phyloP scores from a whole-genome alignment of 2,329 filamentous ascomycete species.

The Aspergillus vadensis region DNA sequence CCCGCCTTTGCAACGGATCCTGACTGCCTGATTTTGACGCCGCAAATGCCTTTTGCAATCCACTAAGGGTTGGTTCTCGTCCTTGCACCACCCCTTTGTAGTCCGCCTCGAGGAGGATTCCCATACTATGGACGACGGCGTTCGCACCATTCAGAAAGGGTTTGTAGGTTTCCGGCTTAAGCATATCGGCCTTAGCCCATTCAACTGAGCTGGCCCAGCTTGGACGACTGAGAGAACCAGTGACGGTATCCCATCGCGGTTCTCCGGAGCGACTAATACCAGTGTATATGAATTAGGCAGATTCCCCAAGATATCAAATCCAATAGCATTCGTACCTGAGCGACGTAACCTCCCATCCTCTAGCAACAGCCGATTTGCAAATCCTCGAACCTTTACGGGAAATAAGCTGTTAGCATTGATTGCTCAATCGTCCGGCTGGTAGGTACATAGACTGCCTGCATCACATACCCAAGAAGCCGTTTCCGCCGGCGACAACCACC shows the following conservation, averaged over 20 bases:
- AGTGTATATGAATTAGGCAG: constrained; percentile 5
- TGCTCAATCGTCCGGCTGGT: neutral
- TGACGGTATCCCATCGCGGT: constrained; percentile 79
- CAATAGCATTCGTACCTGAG: constrained; percentile 67
- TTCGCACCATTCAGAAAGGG: constrained; percentile 74
- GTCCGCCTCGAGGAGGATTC: constrained; percentile 93
- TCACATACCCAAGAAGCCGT: constrained; percentile 76
- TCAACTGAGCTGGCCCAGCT: constrained; percentile 79
- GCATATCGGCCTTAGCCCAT: constrained; percentile 87
- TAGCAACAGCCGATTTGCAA: constrained; percentile 81
- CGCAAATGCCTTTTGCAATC: constrained; percentile 77
- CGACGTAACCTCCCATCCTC: constrained; percentile 90
- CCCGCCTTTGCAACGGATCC: constrained; percentile 68
- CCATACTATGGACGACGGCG: constrained; percentile 92
- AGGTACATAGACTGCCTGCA: neutral
- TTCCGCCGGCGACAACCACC: constrained; percentile 89
- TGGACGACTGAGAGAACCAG: constrained; percentile 70
- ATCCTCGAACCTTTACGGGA: constrained; percentile 66
- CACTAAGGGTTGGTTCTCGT: constrained; percentile 76
- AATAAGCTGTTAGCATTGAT: constrained; percentile 14
- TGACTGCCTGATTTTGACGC: constrained; percentile 61
- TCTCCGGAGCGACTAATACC: constrained; percentile 77
- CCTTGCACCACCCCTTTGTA: constrained; percentile 92
- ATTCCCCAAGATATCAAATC: neutral
- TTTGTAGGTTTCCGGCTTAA: constrained; percentile 78